phyloP scores from a whole-genome alignment of 2,329 filamentous ascomycete genomes.

The Aspergillus tubingensis region DNA sequence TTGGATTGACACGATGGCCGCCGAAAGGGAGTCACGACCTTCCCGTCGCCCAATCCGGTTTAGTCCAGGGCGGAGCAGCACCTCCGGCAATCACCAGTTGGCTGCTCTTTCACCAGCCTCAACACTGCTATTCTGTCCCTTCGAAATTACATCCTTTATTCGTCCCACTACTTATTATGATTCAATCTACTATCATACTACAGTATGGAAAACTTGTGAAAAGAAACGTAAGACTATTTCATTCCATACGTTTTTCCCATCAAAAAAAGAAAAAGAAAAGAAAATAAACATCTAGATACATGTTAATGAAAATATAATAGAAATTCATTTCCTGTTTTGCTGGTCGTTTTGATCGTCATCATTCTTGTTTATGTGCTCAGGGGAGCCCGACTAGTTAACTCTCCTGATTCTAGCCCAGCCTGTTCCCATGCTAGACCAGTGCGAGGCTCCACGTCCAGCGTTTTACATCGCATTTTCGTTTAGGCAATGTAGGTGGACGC shows the following conservation, averaged over 20 bases:
- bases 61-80: constrained; percentile 4
- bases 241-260: constrained; percentile 15
- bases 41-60: constrained; percentile 1
- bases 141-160: too few species aligned
- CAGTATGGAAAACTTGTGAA: background rate
- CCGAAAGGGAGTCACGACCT: constrained; percentile 4
- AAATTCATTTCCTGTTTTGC: constrained; percentile 10
- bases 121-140: too few species aligned
- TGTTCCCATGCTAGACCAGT: constrained; percentile 15
- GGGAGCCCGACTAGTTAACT: constrained; percentile 13
- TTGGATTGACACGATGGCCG: background rate
- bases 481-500: constrained; percentile 98
- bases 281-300: constrained; percentile 27
- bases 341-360: constrained; percentile 24
- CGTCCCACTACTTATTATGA: too few species aligned
- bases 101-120: too few species aligned
- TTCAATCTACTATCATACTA: background rate
- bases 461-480: constrained; percentile 33
- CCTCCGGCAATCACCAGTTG: background rate
- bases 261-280: background rate
- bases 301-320: constrained; percentile 8
- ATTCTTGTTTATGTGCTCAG: constrained; percentile 25
- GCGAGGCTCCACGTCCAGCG: constrained; percentile 30
- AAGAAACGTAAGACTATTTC: constrained; percentile 14
- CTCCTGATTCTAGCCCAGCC: constrained; percentile 15